Evolutionary conservation across 495 filamentous ascomycete genomes (phyloP), one percentile per base, ranked within the genome.

Genomic region (Apodospora peruviana): DNA sequence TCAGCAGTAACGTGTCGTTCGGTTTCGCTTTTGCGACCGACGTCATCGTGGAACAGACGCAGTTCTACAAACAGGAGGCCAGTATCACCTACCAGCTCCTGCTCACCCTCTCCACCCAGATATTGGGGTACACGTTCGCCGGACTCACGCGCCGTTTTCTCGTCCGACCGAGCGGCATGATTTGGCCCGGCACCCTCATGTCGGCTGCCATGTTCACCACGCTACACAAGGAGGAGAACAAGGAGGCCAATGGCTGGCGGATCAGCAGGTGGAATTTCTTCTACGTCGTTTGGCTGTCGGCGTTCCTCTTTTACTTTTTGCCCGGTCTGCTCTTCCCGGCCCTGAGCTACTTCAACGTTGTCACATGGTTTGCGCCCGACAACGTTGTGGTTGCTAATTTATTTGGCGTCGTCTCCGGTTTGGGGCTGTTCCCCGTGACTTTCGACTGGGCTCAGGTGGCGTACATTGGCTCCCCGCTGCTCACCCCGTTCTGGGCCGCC

Each of bases 381-480:
- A 90, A 83, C 56, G 80, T 84, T 20, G 79, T 90, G 5, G 68
- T 91, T 24, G 84, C 88, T 20, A 91, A 91, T 59, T 60, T 93
- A 53, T 93, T 94, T 53, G 90, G 90, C 3, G 84, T 91, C 25
- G 70, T 80, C n/a, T 91, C 89, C 2, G 89, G 90, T 19, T 71
- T 95, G 35, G 90, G 90, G 2, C 74, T 96, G 50, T 91, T 93
- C 43, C 82, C 91, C 3, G 57, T 96, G 57, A 95, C 90, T 0
- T 95, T 96, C 51, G 90, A 96, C 68, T 96, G 90, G 90, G 82
- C 86, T 0, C 91, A 95, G 67, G 83, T 96, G 36, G 88, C 91
- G 8, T 95, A 90, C 56, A 94, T 91, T 51, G 87, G 87, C 11
- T 93, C 87, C 23, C 90, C 90, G 0, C 74, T 96, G 0, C 68